Conservation (phyloP, 192 early-diverging fungal genomes). For the Rhizophlyctis rosea region DNA sequence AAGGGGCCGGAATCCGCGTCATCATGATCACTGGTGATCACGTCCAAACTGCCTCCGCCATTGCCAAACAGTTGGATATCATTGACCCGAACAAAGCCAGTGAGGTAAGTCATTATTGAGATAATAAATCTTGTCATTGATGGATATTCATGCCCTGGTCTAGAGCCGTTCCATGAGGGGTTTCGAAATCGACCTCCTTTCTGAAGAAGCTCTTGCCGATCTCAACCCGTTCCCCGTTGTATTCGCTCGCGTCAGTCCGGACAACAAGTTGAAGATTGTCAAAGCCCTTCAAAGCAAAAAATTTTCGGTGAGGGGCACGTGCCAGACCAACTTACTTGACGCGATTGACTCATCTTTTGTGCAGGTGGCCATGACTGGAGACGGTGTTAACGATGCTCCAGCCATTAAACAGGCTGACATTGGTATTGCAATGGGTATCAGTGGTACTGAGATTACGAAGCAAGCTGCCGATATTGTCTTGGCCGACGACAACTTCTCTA, state of each 20-base stretch:
- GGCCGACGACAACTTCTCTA: conserved; percentile 92
- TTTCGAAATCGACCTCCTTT: conserved; percentile 84
- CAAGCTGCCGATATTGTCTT: conserved; percentile 97
- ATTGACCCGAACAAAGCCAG: conserved; percentile 47
- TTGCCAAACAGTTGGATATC: conserved; percentile 87
- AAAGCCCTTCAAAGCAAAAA: conserved; percentile 78
- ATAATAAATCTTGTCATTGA: neutral
- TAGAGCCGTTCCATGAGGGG: conserved; percentile 80
- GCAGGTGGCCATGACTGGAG: conserved; percentile 85
- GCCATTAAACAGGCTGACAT: conserved; percentile 95
- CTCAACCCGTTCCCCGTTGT: conserved; percentile 89
- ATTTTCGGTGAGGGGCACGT: conserved; percentile 41
- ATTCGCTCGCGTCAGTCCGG: conserved; percentile 92
- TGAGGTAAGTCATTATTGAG: conserved; percentile 24
- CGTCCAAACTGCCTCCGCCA: conserved; percentile 86
- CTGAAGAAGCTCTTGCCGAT: conserved; percentile 78
- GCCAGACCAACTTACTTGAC: too few relatives aligned
- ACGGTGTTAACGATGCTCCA: conserved; percentile 93
- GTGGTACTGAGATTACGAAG: conserved; percentile 96
- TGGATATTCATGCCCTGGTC: neutral
- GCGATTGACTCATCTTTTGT: too few relatives aligned
- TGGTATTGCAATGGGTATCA: conserved; percentile 95
- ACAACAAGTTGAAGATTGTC: conserved; percentile 97
- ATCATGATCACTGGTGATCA: conserved; percentile 99
- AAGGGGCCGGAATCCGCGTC: conserved; percentile 90